phyloP scores from a whole-genome alignment of 2,329 filamentous ascomycete species.

The Thelonectria blattea region DNA sequence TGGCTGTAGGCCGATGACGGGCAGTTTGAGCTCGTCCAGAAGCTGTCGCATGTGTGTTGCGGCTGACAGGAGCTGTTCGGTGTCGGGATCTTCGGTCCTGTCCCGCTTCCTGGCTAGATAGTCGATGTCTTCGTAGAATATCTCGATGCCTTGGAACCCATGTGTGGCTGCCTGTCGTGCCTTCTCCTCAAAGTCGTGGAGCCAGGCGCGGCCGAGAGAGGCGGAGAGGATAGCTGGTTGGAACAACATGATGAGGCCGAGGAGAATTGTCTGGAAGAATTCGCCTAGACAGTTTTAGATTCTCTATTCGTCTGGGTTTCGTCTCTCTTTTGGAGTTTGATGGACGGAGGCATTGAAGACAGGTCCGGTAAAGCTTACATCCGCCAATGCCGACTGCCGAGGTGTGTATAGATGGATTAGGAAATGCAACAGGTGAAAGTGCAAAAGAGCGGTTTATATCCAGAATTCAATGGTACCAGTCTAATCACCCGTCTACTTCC shows the following conservation, averaged over 20 bases:
- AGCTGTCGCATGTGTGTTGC: conserved; percentile 60
- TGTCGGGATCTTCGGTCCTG: conserved; percentile 36
- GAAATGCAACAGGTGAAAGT: no score
- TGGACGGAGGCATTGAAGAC: no score
- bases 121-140: conserved; percentile 75
- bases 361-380: no score
- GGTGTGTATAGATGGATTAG: no score
- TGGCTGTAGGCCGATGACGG: conserved; percentile 72
- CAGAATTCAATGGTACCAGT: no score
- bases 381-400: no score
- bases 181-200: conserved; percentile 71
- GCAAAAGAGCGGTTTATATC: no score
- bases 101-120: conserved; percentile 57
- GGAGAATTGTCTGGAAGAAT: background rate
- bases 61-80: conserved; percentile 57
- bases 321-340: no score
- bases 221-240: conserved; percentile 18
- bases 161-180: conserved; percentile 50
- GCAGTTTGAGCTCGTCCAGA: conserved; percentile 58
- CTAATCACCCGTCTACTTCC: no score
- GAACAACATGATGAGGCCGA: conserved; percentile 1
- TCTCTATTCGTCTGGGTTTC: background rate
- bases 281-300: background rate
- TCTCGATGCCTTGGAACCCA: conserved; percentile 70
- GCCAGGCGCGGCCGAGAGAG: conserved; percentile 24